phyloP scores from a whole-genome alignment of 2,329 filamentous ascomycete genomes.

The Knufia petricola region DNA sequence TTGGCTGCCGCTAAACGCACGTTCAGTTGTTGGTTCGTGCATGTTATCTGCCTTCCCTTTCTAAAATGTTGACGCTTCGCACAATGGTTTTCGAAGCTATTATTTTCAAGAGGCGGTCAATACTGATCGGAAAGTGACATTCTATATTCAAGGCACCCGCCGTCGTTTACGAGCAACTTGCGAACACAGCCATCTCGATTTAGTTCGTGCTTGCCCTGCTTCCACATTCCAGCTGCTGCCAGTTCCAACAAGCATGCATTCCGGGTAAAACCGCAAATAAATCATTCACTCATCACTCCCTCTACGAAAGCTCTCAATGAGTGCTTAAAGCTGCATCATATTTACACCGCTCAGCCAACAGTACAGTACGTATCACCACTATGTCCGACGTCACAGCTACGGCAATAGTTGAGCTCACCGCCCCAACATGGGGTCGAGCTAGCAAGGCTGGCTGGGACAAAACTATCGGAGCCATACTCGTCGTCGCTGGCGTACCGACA shows the following conservation, averaged over 20 bases:
- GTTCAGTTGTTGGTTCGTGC: neutral
- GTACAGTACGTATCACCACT: neutral
- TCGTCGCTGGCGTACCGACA: slow-evolving; percentile 5
- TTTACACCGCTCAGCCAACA: neutral
- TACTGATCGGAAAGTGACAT: too few species aligned
- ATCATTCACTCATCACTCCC: neutral
- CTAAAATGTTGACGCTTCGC: neutral
- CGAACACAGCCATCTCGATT: too few species aligned
- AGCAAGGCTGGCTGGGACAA: slow-evolving; percentile 10
- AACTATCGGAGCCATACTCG: slow-evolving; percentile 2
- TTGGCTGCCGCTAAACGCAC: neutral
- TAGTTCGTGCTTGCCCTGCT: neutral
- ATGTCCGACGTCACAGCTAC: slow-evolving; percentile 1
- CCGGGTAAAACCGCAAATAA: neutral
- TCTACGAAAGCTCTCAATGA: neutral
- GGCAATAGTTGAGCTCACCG: slow-evolving; percentile 7
- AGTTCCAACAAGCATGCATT: neutral
- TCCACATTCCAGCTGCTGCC: neutral
- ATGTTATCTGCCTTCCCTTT: neutral
- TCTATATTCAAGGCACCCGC: neutral
- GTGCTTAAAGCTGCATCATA: neutral
- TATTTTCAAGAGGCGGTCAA: too few species aligned
- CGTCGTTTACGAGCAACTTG: neutral
- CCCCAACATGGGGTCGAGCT: slow-evolving; percentile 7
- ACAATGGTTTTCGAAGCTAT: neutral